Percentiles rank a stretch among this genome's conserved stretches.
Conservation (phyloP, 2,329 filamentous ascomycete genomes). For the Pyrenophora graminea region DNA sequence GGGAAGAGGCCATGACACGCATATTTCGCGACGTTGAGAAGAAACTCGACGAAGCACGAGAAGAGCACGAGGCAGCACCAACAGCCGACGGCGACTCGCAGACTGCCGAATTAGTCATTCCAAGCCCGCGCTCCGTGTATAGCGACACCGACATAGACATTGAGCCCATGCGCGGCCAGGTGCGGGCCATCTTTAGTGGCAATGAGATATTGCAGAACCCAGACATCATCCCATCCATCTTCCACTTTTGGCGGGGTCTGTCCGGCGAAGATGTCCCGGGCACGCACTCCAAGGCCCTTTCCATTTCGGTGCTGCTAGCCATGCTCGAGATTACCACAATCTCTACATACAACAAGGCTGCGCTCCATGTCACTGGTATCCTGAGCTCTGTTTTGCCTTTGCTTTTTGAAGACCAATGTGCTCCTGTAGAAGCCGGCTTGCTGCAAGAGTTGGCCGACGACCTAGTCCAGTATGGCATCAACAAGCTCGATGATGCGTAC, state of each 20-base stretch:
- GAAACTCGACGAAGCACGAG: conserved; percentile 23
- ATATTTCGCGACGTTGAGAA: conserved; percentile 60
- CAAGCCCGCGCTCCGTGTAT: conserved; percentile 32
- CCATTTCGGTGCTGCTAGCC: conserved; percentile 43
- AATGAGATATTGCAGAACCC: conserved; percentile 48
- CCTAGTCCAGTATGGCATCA: conserved; percentile 76
- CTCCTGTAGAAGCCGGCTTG: conserved; percentile 40
- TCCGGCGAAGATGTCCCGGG: conserved; percentile 38
- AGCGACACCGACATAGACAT: conserved; percentile 35
- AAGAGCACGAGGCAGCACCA: conserved; percentile 14
- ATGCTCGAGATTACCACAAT: conserved; percentile 41
- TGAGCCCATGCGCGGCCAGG: conserved; percentile 35
- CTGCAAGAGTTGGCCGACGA: conserved; percentile 70
- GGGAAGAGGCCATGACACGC: conserved; percentile 73
- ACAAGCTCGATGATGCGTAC: conserved; percentile 79
- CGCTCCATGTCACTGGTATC: conserved; percentile 43
- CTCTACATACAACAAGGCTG: conserved; percentile 46
- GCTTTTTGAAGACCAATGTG: conserved; percentile 43
- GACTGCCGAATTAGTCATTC: conserved; percentile 29
- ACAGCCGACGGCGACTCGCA: conserved; percentile 9
- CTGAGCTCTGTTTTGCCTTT: conserved; percentile 42
- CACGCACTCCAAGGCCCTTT: conserved; percentile 42
- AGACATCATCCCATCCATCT: conserved; percentile 46
- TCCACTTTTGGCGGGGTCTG: conserved; percentile 47
- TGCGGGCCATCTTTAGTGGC: conserved; percentile 45